A percentile compares a stretch with the other conserved stretches of the same genome.
These are phyloP conservation scores for Paramyrothecium roridum DNA, from an alignment of 2,329 filamentous ascomycete species.

Conservation along the genomic window DNA sequence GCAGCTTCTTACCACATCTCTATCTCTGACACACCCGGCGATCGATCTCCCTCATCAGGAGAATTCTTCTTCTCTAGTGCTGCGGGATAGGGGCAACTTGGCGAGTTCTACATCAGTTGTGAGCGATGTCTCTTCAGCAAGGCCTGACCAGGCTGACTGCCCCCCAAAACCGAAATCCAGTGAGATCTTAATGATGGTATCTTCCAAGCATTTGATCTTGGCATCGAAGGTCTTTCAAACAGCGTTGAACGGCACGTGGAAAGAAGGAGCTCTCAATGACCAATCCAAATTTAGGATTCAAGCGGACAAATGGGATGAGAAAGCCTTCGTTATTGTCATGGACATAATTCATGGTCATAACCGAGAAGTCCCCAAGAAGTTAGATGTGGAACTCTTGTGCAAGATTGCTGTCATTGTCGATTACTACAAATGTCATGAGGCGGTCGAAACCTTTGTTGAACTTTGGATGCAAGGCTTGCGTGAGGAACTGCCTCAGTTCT, in stretches of 20 bases:
- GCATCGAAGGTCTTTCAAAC: neutral
- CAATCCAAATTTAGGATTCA: neutral
- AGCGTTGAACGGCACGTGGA: neutral
- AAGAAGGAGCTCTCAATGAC: neutral
- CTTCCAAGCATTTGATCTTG: neutral
- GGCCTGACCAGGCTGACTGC: too few relatives aligned
- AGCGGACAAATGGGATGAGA: neutral
- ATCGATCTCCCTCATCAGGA: too few relatives aligned
- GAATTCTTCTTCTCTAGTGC: too few relatives aligned
- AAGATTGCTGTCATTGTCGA: neutral
- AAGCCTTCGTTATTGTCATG: neutral
- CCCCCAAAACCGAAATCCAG: too few relatives aligned
- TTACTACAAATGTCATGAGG: neutral
- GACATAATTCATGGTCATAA: constrained; percentile 1
- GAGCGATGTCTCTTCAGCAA: neutral
- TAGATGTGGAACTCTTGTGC: neutral
- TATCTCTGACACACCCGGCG: too few relatives aligned
- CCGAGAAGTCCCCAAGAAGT: neutral
- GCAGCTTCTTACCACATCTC: neutral
- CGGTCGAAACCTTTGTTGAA: neutral
- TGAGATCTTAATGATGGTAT: constrained; percentile 1
- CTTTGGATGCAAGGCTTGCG: neutral
- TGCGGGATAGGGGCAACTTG: too few relatives aligned
- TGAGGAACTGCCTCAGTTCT: neutral
- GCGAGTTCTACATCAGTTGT: neutral